phyloP scores from a whole-genome alignment of 331 rosid species.

The Quercus lobata region DNA sequence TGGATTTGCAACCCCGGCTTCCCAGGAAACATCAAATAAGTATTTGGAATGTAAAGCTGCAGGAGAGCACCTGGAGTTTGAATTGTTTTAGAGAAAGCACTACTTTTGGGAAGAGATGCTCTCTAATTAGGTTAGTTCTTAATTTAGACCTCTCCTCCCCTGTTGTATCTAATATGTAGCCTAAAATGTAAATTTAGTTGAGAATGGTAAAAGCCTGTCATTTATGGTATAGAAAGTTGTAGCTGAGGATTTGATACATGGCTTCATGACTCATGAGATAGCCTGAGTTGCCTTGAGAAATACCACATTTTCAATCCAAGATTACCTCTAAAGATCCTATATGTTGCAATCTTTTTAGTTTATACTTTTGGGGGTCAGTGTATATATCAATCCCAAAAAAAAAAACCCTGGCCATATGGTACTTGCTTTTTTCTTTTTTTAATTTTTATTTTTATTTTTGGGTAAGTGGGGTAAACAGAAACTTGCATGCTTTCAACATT shows the following conservation, averaged over 20 bases:
- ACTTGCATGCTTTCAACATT: no score
- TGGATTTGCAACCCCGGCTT: conserved; percentile 43
- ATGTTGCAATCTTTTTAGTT: not conserved
- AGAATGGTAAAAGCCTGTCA: conserved; percentile 2
- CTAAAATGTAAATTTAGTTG: conserved; percentile 42
- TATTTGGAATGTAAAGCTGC: conserved; percentile 61
- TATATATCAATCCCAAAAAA: no score
- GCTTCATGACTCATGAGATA: not conserved
- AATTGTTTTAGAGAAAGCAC: conserved; percentile 62
- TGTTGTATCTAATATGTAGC: conserved; percentile 42
- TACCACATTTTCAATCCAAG: not conserved
- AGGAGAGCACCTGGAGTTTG: conserved; percentile 81
- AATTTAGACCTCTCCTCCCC: conserved; percentile 4
- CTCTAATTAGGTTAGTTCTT: conserved; percentile 13
- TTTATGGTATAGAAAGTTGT: not conserved
- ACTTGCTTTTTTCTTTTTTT: no score
- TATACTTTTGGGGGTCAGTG: no score
- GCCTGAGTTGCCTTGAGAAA: not conserved
- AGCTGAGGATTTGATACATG: not conserved
- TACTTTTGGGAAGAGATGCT: conserved; percentile 6
- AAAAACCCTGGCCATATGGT: no score
- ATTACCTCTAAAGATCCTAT: not conserved
- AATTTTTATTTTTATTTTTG: no score
- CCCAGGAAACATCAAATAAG: conserved; percentile 43
- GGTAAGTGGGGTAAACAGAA: no score